Conservation (phyloP, 768 basidiomycete genomes). For the Coprinopsis strossmayeri region DNA sequence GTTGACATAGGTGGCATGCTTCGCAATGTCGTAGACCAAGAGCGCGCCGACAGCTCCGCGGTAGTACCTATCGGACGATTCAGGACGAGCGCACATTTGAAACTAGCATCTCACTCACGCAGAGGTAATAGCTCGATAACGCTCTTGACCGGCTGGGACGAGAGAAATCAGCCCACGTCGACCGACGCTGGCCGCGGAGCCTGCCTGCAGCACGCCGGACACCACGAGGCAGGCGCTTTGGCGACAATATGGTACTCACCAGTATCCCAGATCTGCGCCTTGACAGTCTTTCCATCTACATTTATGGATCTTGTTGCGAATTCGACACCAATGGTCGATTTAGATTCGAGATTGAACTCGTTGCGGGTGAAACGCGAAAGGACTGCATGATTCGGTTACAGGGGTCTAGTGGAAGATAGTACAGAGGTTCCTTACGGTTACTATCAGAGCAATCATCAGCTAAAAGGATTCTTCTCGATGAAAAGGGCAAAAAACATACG, state of each 20-base stretch:
- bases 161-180: slow-evolving; percentile 6
- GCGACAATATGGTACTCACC: slow-evolving; percentile 42
- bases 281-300: slow-evolving; percentile 95
- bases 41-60: slow-evolving; percentile 93
- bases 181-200: too few species aligned
- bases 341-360: slow-evolving; percentile 98
- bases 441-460: slow-evolving; percentile 25
- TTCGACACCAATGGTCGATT: slow-evolving; percentile 99
- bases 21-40: slow-evolving; percentile 91
- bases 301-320: slow-evolving; percentile 94
- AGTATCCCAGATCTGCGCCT: slow-evolving; percentile 99
- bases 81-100: neutral
- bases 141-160: slow-evolving; percentile 85
- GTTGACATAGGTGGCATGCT: slow-evolving; percentile 90
- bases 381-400: slow-evolving; percentile 43
- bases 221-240: slow-evolving; percentile 6
- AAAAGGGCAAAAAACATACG: slow-evolving; percentile 54
- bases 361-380: slow-evolving; percentile 99
- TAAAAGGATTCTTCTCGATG: slow-evolving; percentile 6
- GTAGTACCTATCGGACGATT: slow-evolving; percentile 65
- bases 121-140: slow-evolving; percentile 96
- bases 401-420: slow-evolving; percentile 5
- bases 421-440: slow-evolving; percentile 46
- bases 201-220: slow-evolving; percentile 10
- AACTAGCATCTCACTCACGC: slow-evolving; percentile 55